phyloP scores from a whole-genome alignment of 2,329 filamentous ascomycete genomes.

The Colletotrichum tamarilloi region DNA sequence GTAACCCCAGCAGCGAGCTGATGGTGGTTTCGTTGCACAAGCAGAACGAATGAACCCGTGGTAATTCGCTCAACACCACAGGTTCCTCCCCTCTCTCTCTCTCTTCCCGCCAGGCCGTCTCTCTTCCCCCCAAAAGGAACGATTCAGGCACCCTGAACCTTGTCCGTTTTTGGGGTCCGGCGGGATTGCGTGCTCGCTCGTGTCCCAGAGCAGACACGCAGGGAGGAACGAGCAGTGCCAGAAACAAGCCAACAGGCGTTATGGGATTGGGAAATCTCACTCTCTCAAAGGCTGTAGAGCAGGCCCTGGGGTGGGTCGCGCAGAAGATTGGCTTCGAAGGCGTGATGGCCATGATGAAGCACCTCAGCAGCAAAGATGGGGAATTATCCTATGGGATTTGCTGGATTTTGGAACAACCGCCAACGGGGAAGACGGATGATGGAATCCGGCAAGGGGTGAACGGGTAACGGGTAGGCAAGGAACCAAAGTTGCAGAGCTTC shows the following conservation, averaged over 20 bases:
- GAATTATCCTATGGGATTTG: constrained; percentile 16
- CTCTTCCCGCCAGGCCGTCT: not conserved
- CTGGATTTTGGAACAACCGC: constrained; percentile 10
- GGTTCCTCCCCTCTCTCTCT: not conserved
- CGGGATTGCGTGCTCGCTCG: constrained; percentile 17
- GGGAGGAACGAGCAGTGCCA: not conserved
- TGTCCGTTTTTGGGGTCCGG: constrained; percentile 13
- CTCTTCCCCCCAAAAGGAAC: not conserved
- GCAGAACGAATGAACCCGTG: not conserved
- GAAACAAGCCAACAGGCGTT: constrained; percentile 15
- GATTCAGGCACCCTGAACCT: constrained; percentile 33
- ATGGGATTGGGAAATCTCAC: constrained; percentile 60
- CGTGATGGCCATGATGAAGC: constrained; percentile 61
- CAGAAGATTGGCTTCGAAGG: constrained; percentile 82
- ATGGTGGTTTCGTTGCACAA: not conserved
- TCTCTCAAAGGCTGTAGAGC: constrained; percentile 96
- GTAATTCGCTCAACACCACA: not conserved
- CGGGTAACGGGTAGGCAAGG: not conserved
- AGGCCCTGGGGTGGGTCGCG: constrained; percentile 92
- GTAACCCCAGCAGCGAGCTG: not conserved
- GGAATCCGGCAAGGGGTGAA: constrained; percentile 1
- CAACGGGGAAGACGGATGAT: constrained; percentile 12
- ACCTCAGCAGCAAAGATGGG: constrained; percentile 29
- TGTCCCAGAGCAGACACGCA: not conserved
- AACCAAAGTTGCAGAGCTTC: constrained; percentile 33